Conservation (phyloP, 257 asterid species). For the Ophiorrhiza pumila region DNA sequence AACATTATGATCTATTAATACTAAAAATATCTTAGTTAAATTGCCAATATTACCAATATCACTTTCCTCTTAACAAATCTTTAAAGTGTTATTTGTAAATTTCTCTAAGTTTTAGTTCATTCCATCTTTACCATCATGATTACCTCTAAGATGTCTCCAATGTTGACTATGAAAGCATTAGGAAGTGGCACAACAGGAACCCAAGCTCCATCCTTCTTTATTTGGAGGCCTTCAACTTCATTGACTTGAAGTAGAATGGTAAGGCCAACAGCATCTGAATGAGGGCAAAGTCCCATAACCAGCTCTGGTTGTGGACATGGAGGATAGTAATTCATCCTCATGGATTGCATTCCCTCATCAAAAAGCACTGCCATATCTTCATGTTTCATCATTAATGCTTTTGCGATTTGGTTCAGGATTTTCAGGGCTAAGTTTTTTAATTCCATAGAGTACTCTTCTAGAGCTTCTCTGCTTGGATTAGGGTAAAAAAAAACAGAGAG, state of each 20-base stretch:
- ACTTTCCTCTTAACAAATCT: too few relatives aligned
- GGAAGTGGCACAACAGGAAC: constrained; percentile 27
- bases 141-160: constrained; percentile 35
- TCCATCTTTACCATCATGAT: too few relatives aligned
- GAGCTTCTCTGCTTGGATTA: constrained; percentile 34
- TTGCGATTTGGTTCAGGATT: constrained; percentile 33
- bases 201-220: constrained; percentile 27
- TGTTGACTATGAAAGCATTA: constrained; percentile 28
- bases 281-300: constrained; percentile 55
- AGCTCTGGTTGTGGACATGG: constrained; percentile 51
- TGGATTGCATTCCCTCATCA: constrained; percentile 56
- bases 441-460: constrained; percentile 45
- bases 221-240: constrained; percentile 42
- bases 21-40: too few relatives aligned
- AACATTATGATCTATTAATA: too few relatives aligned
- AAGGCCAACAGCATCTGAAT: constrained; percentile 56
- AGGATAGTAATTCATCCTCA: constrained; percentile 66
- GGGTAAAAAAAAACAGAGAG: too few relatives aligned
- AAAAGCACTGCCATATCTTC: constrained; percentile 43
- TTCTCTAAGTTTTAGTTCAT: too few relatives aligned
- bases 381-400: constrained; percentile 34
- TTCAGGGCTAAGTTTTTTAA: constrained; percentile 37
- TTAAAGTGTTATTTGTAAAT: too few relatives aligned
- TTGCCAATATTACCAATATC: too few relatives aligned
- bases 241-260: constrained; percentile 58